Base-by-base conservation (phyloP, 2,329 filamentous ascomycete species). In the Dothidotthia symphoricarpi region DNA sequence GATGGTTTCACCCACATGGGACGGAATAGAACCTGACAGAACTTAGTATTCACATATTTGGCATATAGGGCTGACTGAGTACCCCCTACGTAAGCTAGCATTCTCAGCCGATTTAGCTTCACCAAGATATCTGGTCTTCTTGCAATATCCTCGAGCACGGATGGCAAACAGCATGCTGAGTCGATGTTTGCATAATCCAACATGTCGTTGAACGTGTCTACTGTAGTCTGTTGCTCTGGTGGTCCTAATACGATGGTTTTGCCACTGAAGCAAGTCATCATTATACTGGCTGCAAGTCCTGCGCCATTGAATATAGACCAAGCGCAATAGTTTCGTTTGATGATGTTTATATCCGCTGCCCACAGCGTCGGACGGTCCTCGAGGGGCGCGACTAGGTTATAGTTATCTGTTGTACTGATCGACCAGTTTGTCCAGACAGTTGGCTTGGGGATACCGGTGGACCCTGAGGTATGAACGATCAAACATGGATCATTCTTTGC, bases 391-490 rank as follows among this genome's bases (percentile, higher is more conserved):
- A 56, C 43, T 8, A 40, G n/a, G 10, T 55, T 51, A 26, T 59
- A 49, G 13, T 36, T 24, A 32, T 59, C 57, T 6, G 30, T 36
- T 5, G 46, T 49, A 14, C 33, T 41, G 3, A 59, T 36, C 2
- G 41, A 34, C 42, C 45, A 47, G 24, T 62, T 50, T 11, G 58
- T 62, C 45, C 51, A 66, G 10, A 56, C 41, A 1, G 70, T 57
- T 3, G 66, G 62, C 27, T 68, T 69, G 2, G 67, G 68, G 12
- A 63, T 38, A 1, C 67, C 66, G 0, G 63, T 69, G 0, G 66
- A 61, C 0, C 63, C 65, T 14, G 64, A 64, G 0, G 66, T 66
- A 44, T 69, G 64, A n/a, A 68, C 24, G 6, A 68, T 50, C 8
- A 63, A 47, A 22, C 62, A 49, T 1, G 55, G 59, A 25, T 70